Base-by-base conservation (phyloP, 2,329 filamentous ascomycete genomes). In the Cadophora luteo-olivacea region DNA sequence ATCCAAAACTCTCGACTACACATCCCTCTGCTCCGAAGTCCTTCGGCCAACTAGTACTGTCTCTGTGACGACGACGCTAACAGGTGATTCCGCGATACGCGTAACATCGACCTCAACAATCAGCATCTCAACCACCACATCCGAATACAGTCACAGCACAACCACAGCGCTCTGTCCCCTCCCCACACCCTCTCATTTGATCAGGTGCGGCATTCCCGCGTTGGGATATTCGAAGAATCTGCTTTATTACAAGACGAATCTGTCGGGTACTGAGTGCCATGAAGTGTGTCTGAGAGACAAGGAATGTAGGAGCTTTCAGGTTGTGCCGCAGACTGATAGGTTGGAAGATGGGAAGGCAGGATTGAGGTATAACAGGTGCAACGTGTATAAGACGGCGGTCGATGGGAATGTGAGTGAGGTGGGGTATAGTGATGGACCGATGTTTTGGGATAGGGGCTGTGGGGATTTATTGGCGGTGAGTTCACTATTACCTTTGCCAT, bases 371-470 rank as follows among this genome's bases (percentile, higher is more conserved):
- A 19, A 12, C 1, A 38, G 54, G 48, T 66, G 64, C 54, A 66
- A 66, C 45, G 2, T 61, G 9, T 66, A 52, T 22, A 52, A 36
- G 22, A 58, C 58, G 2, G n/a, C 16, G 29, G 55, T 66, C 11
- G 48, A 48, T 22, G 64, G 64, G 33, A 25, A 45, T 54, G 55
- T 66, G 55, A 38, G 51, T 55, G 38, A 45, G 48, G 14, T 12
- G 3, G 33, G 14, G n/a, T n/a, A 49, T n/a, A 25, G 52, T 5
- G 33, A 9, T 11, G 64, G 45, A 6, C 19, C 55, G 29, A 29
- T n/a, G 57, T 66, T 66, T 61, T 66, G 48, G 45, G 64, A 66
- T 66, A 52, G 64, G 11, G 64, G 32, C n/a, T 66, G 64, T 61
- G 29, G 7, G 29, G 64, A 36, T 24, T 61, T 66, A 29, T 32